These are phyloP conservation scores for Geranomyces michiganensis DNA, from an alignment of 192 early-diverging fungal species.

Conservation along the genomic window DNA sequence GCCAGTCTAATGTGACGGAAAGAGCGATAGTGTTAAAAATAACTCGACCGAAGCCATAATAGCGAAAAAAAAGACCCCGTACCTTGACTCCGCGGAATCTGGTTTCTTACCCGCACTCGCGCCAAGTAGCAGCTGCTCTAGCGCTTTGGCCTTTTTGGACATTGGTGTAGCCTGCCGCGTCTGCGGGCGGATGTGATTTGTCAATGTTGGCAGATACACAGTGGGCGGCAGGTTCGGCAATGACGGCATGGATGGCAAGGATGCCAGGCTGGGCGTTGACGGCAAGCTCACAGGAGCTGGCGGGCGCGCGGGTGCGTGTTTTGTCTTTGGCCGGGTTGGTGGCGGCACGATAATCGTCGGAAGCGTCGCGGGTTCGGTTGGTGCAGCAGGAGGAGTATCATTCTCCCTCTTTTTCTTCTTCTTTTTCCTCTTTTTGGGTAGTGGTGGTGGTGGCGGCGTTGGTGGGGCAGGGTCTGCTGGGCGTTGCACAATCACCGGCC, in stretches of 20 bases:
- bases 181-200: slow-evolving; percentile 8
- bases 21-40: too few relatives aligned
- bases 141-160: slow-evolving; percentile 4
- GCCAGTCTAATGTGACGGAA: too few relatives aligned
- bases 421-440: slow-evolving; percentile 4
- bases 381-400: not conserved
- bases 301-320: not conserved
- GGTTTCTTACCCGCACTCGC: not conserved
- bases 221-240: not conserved
- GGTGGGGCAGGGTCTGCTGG: not conserved
- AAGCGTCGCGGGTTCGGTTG: not conserved
- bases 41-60: not conserved
- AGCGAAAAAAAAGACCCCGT: not conserved
- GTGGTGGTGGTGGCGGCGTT: not conserved
- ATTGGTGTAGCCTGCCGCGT: slow-evolving; percentile 1
- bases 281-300: not conserved
- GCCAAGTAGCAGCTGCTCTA: not conserved
- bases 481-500: not conserved
- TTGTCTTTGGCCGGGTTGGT: not conserved
- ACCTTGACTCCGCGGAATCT: not conserved
- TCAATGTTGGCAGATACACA: slow-evolving; percentile 10
- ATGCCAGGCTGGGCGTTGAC: not conserved
- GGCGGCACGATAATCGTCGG: not conserved
- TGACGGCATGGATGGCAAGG: slow-evolving; percentile 3
- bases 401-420: not conserved